Conservation (phyloP, 352 stramenopile species). For the Phytophthora crassamura region DNA sequence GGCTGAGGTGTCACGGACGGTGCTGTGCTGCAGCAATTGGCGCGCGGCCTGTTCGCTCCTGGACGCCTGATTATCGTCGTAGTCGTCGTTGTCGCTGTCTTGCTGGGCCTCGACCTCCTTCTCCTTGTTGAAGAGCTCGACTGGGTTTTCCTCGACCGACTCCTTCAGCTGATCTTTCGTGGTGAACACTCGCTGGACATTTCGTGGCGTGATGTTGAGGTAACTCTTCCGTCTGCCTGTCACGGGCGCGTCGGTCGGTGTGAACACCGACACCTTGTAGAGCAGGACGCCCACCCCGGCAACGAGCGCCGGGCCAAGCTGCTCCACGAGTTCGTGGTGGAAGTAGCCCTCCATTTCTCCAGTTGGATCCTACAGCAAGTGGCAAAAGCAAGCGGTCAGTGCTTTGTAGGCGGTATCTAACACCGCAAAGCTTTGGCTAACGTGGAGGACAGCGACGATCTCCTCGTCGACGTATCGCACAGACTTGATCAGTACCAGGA, state of each 20-base stretch:
- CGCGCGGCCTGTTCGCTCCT: constrained; percentile 33
- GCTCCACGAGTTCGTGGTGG: constrained; percentile 79
- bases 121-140: constrained; percentile 65
- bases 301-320: constrained; percentile 62
- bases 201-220: constrained; percentile 76
- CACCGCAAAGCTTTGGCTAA: constrained; percentile 24
- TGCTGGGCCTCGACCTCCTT: constrained; percentile 39
- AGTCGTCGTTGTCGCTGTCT: constrained; percentile 47
- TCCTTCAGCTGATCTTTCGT: constrained; percentile 30
- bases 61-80: constrained; percentile 28
- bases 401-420: background rate
- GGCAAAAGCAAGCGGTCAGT: background rate
- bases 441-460: constrained; percentile 79
- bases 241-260: constrained; percentile 55
- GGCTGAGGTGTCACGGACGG: constrained; percentile 63
- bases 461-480: constrained; percentile 86
- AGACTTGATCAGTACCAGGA: constrained; percentile 83
- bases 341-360: constrained; percentile 85
- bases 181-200: constrained; percentile 66
- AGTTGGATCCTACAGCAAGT: constrained; percentile 67
- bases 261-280: constrained; percentile 75
- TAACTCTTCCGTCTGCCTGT: constrained; percentile 62
- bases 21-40: constrained; percentile 52
- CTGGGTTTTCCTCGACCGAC: constrained; percentile 34
- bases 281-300: constrained; percentile 62